Base-by-base conservation (phyloP, 2,329 filamentous ascomycete genomes). In the Stemphylium vesicarium region DNA sequence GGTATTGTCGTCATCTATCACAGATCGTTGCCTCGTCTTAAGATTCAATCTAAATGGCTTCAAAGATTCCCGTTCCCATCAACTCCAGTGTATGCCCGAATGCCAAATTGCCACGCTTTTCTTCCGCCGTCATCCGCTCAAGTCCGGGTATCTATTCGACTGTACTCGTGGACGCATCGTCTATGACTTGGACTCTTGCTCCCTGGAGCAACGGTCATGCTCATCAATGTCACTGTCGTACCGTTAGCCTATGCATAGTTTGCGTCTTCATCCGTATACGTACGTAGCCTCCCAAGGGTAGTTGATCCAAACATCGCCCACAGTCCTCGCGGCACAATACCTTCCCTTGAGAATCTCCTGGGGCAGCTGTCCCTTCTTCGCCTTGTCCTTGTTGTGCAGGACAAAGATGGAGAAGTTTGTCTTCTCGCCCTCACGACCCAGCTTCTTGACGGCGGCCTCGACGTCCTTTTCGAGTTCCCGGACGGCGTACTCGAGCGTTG, bases 361-460 rank as follows among this genome's bases (percentile, higher is more conserved):
- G 10, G 95, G 93, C 52, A 99, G 82, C 16, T 79, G 79, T 49
- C 95, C 95, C 84, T 97, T 96, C 88, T 99, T 99, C 50, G 80
- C 63, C 85, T 99, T 98, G 79, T 97, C 87, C 86, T 99, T 99
- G 84, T 99, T 99, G 79, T 99, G 95, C 71, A 99, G 83, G 53
- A 99, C 95, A 77, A 99, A 99, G 72, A 99, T 90, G 75, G 86
- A 89, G 73, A 99, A 98, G 68, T 91, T 86, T 0, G 95, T 97
- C 83, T 88, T 88, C 79, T 89, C 85, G 56, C 79, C 82, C 57
- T 84, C 80, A 33, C 84, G 80, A 9, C 91, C 91, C 41, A 92
- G 79, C 72, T 88, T 86, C 78, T 88, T 82, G 64, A 91, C 86
- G 35, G 93, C 93, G 53, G 82, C 75, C 80, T 95, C 88, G 43